These are phyloP conservation scores for Pinus tabuliformis DNA, from an alignment of 75 land plant species.

Conservation along the genomic window DNA sequence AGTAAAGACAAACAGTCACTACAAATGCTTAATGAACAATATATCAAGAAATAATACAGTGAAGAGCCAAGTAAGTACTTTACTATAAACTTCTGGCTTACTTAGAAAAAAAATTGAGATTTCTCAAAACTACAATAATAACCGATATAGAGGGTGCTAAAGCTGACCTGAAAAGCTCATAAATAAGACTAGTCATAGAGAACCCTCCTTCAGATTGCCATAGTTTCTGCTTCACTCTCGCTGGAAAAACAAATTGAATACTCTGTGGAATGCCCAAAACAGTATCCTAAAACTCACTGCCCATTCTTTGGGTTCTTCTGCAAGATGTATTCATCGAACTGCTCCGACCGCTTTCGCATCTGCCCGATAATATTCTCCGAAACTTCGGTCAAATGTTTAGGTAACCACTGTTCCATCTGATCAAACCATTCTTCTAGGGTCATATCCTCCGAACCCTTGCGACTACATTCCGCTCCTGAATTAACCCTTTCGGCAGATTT, in stretches of 20 bases:
- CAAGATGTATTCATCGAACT: constrained; percentile 13
- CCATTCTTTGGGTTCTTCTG: background rate
- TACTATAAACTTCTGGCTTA: too few relatives aligned
- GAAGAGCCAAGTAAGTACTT: too few relatives aligned
- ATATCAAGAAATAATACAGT: too few relatives aligned
- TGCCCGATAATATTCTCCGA: constrained; percentile 29
- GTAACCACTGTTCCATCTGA: constrained; percentile 32
- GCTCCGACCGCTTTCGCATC: constrained; percentile 19
- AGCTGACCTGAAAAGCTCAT: background rate
- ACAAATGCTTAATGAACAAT: too few relatives aligned
- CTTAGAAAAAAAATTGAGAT: too few relatives aligned
- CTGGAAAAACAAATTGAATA: too few relatives aligned
- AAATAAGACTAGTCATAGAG: background rate
- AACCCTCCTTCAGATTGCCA: too few relatives aligned
- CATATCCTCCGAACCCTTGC: constrained; percentile 27
- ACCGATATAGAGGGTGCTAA: background rate
- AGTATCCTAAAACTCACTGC: background rate
- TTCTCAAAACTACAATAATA: background rate
- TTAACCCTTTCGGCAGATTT: background rate
- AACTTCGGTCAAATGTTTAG: constrained; percentile 24
- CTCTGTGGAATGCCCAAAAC: too few relatives aligned
- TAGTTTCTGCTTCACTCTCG: too few relatives aligned
- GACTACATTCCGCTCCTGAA: background rate
- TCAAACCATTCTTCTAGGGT: constrained; percentile 47
- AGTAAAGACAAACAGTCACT: too few relatives aligned